A percentile compares a stretch with the other conserved stretches of the same genome.
Conservation (phyloP, 257 asterid genomes). For the Linaria vulgaris region DNA sequence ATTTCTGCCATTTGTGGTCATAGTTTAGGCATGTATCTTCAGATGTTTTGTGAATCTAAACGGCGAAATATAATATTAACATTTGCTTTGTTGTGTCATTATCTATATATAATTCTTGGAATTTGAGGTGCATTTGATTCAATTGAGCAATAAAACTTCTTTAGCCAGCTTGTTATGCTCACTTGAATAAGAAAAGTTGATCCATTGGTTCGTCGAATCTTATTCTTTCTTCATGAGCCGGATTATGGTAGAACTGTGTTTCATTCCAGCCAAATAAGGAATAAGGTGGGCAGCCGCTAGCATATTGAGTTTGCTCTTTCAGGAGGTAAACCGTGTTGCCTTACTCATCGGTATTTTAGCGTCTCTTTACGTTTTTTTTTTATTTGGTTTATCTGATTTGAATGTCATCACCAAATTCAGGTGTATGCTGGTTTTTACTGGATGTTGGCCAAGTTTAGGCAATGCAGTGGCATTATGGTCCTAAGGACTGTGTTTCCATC, state of each 20-base stretch:
- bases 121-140: conserved; percentile 3
- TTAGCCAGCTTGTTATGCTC: conserved; percentile 20
- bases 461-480: conserved; percentile 19
- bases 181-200: neutral
- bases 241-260: neutral
- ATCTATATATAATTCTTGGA: conserved; percentile 6
- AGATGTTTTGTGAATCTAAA: conserved; percentile 32
- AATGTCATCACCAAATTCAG: conserved; percentile 13
- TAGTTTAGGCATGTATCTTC: conserved; percentile 31
- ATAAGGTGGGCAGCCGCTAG: conserved; percentile 24
- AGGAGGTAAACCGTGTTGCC: neutral
- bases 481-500: conserved; percentile 11
- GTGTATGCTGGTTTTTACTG: conserved; percentile 22
- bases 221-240: conserved; percentile 1
- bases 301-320: conserved; percentile 21
- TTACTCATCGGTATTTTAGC: no score
- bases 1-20: conserved; percentile 24
- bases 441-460: conserved; percentile 13
- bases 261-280: conserved; percentile 19
- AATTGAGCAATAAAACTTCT: conserved; percentile 13
- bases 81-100: conserved; percentile 26
- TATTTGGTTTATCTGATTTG: conserved; percentile 11
- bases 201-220: conserved; percentile 7
- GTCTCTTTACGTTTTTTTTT: conserved; percentile 10
- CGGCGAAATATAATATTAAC: conserved; percentile 25